A percentile compares a stretch with the other conserved stretches of the same genome.
phyloP scores from a whole-genome alignment of 805 yeast genomes.

The Pichia gijzeniarum region DNA sequence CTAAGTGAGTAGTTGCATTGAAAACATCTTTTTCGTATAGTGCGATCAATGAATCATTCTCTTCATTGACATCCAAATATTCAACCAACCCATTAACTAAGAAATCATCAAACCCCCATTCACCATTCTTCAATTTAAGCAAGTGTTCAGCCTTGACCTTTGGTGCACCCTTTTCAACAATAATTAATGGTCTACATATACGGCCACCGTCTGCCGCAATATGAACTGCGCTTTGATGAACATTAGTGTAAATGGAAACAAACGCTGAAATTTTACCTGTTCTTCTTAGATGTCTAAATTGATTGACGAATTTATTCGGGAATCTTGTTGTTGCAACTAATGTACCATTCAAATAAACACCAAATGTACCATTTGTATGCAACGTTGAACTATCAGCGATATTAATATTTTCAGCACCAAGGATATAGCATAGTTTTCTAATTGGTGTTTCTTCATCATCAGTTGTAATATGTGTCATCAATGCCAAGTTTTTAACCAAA shows the following conservation, averaged over 20 bases:
- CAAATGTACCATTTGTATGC: constrained; percentile 71
- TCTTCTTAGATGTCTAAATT: constrained; percentile 77
- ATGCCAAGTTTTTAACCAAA: constrained; percentile 89
- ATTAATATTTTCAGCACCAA: constrained; percentile 87
- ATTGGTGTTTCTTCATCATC: constrained; percentile 96
- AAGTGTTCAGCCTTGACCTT: constrained; percentile 71
- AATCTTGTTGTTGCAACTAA: constrained; percentile 82
- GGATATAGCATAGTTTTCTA: constrained; percentile 60
- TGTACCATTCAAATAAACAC: constrained; percentile 91
- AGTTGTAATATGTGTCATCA: constrained; percentile 98
- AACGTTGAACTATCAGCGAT: constrained; percentile 77
- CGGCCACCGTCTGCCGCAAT: constrained; percentile 99
- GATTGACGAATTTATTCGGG: constrained; percentile 74
- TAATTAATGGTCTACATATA: constrained; percentile 92
- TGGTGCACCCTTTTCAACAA: constrained; percentile 67
- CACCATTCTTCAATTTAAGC: constrained; percentile 52
- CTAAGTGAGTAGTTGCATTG: constrained; percentile 72
- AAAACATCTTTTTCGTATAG: constrained; percentile 67
- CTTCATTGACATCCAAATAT: constrained; percentile 94
- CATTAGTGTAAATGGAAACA: constrained; percentile 82
- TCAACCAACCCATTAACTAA: constrained; percentile 82
- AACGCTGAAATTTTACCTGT: constrained; percentile 82
- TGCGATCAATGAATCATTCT: constrained; percentile 90
- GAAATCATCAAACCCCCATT: constrained; percentile 87
- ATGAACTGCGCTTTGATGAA: constrained; percentile 89